Percentiles rank a stretch among this genome's conserved stretches.
Conservation (phyloP, 768 basidiomycete genomes). For the Gautieria morchelliformis region DNA sequence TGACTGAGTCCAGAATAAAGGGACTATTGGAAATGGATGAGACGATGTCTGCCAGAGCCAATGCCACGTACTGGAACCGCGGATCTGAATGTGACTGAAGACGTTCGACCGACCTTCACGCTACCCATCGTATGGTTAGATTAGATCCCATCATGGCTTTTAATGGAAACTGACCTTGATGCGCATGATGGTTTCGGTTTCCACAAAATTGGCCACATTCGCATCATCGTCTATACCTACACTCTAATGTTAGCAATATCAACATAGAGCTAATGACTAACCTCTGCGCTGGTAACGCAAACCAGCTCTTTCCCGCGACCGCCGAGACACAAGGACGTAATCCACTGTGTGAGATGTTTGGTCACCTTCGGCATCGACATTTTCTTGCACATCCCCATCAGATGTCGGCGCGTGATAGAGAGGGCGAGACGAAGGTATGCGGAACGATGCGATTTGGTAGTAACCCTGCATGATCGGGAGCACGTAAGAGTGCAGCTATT, state of each 20-base stretch:
- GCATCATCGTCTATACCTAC: conserved; percentile 76
- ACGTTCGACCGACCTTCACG: conserved; percentile 66
- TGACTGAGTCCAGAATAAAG: conserved; percentile 86
- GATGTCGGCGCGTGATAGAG: conserved; percentile 34
- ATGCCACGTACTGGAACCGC: conserved; percentile 71
- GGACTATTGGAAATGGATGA: conserved; percentile 42
- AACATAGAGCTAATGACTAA: background rate
- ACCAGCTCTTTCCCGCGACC: conserved; percentile 85
- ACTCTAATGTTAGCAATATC: background rate
- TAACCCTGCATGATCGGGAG: conserved; percentile 92
- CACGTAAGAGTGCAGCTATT: conserved; percentile 71
- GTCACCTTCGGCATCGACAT: conserved; percentile 17
- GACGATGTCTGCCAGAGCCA: background rate
- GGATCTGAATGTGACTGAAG: conserved; percentile 83
- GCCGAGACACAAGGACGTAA: conserved; percentile 75
- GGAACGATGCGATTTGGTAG: conserved; percentile 68
- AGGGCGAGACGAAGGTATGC: conserved; percentile 25
- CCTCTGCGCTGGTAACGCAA: conserved; percentile 92
- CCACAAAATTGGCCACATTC: conserved; percentile 91
- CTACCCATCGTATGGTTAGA: conserved; percentile 27
- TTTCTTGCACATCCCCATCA: conserved; percentile 26
- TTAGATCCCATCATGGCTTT: background rate
- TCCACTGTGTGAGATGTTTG: conserved; percentile 36
- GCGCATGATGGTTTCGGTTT: conserved; percentile 83
- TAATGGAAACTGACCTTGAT: conserved; percentile 47